These are phyloP conservation scores for Claviceps sp. DNA, from an alignment of 2,329 filamentous ascomycete genomes.

Conservation along the genomic window DNA sequence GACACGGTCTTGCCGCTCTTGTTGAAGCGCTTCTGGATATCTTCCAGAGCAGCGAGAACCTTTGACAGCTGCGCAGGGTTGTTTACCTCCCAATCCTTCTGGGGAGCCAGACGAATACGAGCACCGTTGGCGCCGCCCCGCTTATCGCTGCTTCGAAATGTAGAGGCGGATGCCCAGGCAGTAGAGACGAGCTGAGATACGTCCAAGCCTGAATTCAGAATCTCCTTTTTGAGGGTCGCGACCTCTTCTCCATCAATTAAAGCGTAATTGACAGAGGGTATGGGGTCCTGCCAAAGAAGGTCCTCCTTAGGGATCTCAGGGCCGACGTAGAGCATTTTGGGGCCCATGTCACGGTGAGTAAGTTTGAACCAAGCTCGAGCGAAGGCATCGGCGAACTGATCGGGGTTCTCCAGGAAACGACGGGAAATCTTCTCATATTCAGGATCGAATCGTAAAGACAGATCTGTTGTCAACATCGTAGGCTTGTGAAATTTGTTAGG, in stretches of 20 bases:
- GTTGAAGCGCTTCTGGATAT: conserved; percentile 56
- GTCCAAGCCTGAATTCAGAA: conserved; percentile 49
- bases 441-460: conserved; percentile 59
- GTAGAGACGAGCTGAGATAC: conserved; percentile 48
- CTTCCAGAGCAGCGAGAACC: conserved; percentile 48
- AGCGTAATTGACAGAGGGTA: conserved; percentile 45
- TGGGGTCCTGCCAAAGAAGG: conserved; percentile 62
- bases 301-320: conserved; percentile 60
- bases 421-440: conserved; percentile 64
- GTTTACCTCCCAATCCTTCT: conserved; percentile 62
- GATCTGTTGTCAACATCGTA: conserved; percentile 65
- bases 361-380: conserved; percentile 73
- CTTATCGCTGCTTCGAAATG: conserved; percentile 66
- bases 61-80: conserved; percentile 52
- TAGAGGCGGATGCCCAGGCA: conserved; percentile 58
- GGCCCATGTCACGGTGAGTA: conserved; percentile 67
- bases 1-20: conserved; percentile 57
- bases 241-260: conserved; percentile 51
- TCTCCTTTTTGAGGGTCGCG: conserved; percentile 51
- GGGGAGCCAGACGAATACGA: conserved; percentile 60
- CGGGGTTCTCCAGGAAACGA: conserved; percentile 53
- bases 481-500: conserved; percentile 57
- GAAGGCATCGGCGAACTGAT: conserved; percentile 57
- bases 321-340: conserved; percentile 55
- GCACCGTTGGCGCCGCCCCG: conserved; percentile 71